A percentile compares a stretch with the other conserved stretches of the same genome.
Conservation (phyloP, 2,329 filamentous ascomycete species). For the Cyphellophora attinorum region DNA sequence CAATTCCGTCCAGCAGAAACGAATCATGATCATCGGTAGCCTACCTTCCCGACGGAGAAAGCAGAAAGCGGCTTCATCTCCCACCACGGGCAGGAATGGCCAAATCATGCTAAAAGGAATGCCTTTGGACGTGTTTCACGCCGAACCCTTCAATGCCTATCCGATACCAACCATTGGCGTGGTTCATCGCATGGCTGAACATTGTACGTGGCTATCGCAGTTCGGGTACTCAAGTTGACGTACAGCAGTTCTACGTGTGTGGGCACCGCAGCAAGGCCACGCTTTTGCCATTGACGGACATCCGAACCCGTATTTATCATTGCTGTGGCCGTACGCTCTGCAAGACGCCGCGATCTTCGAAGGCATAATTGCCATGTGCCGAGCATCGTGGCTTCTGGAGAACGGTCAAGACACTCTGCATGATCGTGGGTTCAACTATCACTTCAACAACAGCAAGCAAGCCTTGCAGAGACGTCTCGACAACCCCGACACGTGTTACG, state of each 20-base stretch:
- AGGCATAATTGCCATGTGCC: conserved; percentile 7
- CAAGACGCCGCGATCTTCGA: conserved; percentile 9
- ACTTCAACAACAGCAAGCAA: conserved; percentile 7
- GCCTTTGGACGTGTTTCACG: conserved; percentile 11
- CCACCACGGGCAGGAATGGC: too few relatives aligned
- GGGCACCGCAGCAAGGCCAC: conserved; percentile 10
- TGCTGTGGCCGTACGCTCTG: conserved; percentile 12
- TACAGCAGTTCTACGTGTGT: conserved; percentile 8
- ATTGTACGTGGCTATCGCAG: conserved; percentile 6
- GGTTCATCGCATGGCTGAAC: conserved; percentile 11
- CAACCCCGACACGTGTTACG: conserved; percentile 6
- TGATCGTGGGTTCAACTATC: conserved; percentile 7
- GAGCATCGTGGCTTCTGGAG: conserved; percentile 10
- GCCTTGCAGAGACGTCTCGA: conserved; percentile 6
- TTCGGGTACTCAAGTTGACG: neutral
- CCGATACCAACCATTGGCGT: conserved; percentile 9
- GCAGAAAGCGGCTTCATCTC: too few relatives aligned
- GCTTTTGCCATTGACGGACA: conserved; percentile 12
- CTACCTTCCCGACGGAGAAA: too few relatives aligned
- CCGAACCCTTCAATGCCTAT: conserved; percentile 9
- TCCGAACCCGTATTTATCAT: conserved; percentile 9
- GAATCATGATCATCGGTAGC: too few relatives aligned
- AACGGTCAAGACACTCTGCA: conserved; percentile 7
- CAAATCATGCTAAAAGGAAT: neutral
- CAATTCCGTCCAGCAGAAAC: too few relatives aligned